These are phyloP conservation scores for Talaromyces sp. DNA, from an alignment of 2,329 filamentous ascomycete genomes.

Conservation along the genomic window DNA sequence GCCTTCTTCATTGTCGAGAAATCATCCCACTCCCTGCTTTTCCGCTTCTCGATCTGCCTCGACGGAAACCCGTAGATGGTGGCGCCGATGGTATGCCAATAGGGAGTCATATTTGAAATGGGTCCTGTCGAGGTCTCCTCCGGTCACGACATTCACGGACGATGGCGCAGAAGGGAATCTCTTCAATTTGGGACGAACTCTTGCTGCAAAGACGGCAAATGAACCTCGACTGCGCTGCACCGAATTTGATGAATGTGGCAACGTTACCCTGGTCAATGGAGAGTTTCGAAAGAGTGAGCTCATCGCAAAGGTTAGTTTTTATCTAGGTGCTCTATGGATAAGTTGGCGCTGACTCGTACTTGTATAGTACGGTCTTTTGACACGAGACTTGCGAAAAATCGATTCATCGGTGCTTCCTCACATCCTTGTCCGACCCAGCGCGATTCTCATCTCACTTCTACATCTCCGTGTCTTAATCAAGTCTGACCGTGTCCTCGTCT, in stretches of 20 bases:
- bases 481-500: conserved; percentile 86
- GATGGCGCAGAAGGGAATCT: conserved; percentile 57
- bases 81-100: conserved; percentile 29
- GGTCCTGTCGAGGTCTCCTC: conserved; percentile 39
- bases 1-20: neutral
- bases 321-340: conserved; percentile 8
- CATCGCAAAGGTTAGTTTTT: conserved; percentile 73
- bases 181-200: conserved; percentile 64
- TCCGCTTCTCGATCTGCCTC: conserved; percentile 21
- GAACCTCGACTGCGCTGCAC: conserved; percentile 87
- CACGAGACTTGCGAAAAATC: conserved; percentile 94
- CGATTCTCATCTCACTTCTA: conserved; percentile 92
- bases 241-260: conserved; percentile 86
- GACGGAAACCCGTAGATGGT: conserved; percentile 25
- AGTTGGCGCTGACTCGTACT: conserved; percentile 17
- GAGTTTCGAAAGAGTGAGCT: conserved; percentile 98
- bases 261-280: conserved; percentile 86
- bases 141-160: conserved; percentile 51
- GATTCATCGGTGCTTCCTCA: conserved; percentile 93
- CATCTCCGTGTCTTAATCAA: conserved; percentile 95
- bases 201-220: conserved; percentile 70
- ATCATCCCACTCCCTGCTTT: conserved; percentile 13
- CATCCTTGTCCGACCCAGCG: conserved; percentile 86
- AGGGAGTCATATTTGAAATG: conserved; percentile 8
- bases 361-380: conserved; percentile 76